Base-by-base conservation (phyloP, 1,284 basidiomycete genomes). In the Papiliotrema fonsecae region DNA sequence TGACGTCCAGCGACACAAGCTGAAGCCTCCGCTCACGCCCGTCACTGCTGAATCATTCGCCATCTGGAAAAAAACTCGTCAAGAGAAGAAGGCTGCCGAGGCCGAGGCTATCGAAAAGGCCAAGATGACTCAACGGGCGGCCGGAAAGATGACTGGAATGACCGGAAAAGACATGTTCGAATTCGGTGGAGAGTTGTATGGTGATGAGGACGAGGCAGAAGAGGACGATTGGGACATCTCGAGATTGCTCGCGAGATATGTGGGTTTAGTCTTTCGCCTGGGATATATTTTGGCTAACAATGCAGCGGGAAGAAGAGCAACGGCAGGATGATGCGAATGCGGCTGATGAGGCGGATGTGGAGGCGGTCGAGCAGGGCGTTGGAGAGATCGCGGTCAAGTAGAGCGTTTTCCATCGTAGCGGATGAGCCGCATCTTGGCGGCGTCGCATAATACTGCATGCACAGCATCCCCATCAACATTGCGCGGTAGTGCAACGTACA, bases 81-180 rank as follows among this genome's bases (percentile, higher is more conserved):
- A 88, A 83, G 84, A 88, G 77, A 93, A 91, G 83, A 98, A 92
- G 76, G 78, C 82, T 42, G 92, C 89, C 10, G 91, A 94, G 67
- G 75, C 78, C 35, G 89, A 96, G 49, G 87, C 82, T 0, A 22
- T 84, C 49, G 82, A 81, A 66, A 93, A 88, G 75, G 82, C 91
- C 41, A 98, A 98, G 77, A 85, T 87, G 45, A 70, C 82, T 3
- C 86, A 91, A 61, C 81, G 81, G 56, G 83, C 87, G 3, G 91
- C 91, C 4, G 94, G 94, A 60, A 97, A 97, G 82, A 84, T 79
- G 72, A 81, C 78, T 31, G 96, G 94, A 46, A 89, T 99, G 87
- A 90, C 87, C 53, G 94, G 94, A 47, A 82, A 91, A 74, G 96
- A 98, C 76, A 78, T 99, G 87, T 94, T 94, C 80, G 84, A 88